These are phyloP conservation scores for Cystofilobasidium macerans DNA, from an alignment of 768 basidiomycete species.

Conservation along the genomic window DNA sequence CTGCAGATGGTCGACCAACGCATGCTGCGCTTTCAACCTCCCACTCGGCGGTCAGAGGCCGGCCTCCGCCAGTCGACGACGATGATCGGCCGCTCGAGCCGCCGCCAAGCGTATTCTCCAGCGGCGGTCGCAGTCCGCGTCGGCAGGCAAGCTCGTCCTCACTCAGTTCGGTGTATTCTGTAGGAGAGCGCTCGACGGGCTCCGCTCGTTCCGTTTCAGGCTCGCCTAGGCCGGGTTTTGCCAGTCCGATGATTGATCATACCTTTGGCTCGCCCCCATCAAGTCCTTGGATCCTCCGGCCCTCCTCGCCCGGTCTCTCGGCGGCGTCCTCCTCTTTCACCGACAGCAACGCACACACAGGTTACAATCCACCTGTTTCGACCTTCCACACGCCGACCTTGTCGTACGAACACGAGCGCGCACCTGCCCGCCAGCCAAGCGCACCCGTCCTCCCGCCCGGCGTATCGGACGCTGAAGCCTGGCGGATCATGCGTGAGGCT, in stretches of 20 bases:
- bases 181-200: too few relatives aligned
- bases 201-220: too few relatives aligned
- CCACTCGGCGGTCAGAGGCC: neutral
- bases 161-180: neutral
- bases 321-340: neutral
- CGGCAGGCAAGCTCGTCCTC: neutral
- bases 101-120: neutral
- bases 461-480: neutral
- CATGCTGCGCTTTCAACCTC: neutral
- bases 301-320: constrained; percentile 7
- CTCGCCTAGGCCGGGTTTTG: too few relatives aligned
- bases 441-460: neutral
- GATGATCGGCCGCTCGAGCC: neutral
- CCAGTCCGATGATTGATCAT: too few relatives aligned
- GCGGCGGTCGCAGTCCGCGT: neutral
- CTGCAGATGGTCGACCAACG: neutral
- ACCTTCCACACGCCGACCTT: constrained; percentile 8
- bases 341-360: too few relatives aligned
- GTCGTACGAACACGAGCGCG: neutral
- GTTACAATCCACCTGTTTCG: neutral
- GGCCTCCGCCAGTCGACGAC: too few relatives aligned
- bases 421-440: constrained; percentile 4
- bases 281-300: constrained; percentile 13
- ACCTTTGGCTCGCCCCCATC: constrained; percentile 12
- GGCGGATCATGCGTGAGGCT: neutral